Evolutionary conservation across 2,329 filamentous ascomycete species (phyloP), one percentile per base, ranked within the genome.

Genomic region (Aspergillus sp.): DNA sequence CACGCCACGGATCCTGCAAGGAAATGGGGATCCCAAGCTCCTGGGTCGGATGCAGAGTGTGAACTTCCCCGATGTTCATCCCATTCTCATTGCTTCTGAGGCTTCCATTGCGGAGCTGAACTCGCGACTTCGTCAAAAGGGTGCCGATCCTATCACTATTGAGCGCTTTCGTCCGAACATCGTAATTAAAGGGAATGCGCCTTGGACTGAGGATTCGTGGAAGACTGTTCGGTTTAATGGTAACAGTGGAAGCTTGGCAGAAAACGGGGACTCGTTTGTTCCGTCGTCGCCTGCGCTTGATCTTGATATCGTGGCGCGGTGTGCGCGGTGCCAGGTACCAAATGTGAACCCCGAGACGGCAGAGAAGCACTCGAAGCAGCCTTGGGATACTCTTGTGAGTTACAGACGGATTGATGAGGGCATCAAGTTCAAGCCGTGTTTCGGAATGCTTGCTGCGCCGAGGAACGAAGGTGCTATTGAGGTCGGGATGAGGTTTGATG

Each of bases 151-250:
- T n/a, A 74, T 83, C 30, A 77, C 72, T 0, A 77, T 84, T 48
- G 81, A 84, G 60, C 74, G 81, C 2, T 85, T 85, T 61, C 68
- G 82, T 15, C 80, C 82, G 1, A 85, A 85, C 60, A 80, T 85
- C 47, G 72, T 85, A 19, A 73, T 85, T 39, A 67, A 69, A 12
- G 81, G 81, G 1, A 66, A 69, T 35, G 66, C 69, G 46, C 74
- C 82, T 0, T 85, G 82, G 82, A 72, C 73, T 33, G 82, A 85
- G 59, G 82, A 85, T 60, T 71, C 71, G 13, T 85, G 82, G 82
- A 84, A 83, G 65, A 71, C 74, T 3, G 66, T 84, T 0, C 69
- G 75, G 7, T 59, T 68, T 33, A 44, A 27, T 27, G 20, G 38
- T 13, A 30, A 19, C 38, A 23, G 10, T 13, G 17, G 19, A 3